Evolutionary conservation across 2,329 filamentous ascomycete species (phyloP).

Genomic region (Neonectria ditissima): DNA sequence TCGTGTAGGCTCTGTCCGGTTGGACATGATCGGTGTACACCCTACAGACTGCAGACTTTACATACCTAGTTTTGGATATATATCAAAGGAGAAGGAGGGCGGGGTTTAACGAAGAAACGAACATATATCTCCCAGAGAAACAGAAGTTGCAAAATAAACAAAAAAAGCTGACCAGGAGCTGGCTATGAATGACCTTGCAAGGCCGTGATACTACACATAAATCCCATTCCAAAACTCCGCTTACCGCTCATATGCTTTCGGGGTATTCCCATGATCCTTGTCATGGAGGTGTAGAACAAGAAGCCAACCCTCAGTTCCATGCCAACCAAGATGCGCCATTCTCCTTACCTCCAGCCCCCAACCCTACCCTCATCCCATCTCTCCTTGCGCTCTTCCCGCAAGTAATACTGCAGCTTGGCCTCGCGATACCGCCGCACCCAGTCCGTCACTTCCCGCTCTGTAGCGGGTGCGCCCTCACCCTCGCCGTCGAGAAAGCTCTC

Average conservation of each 20-base stretch:
- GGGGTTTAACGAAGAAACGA: constrained; percentile 12
- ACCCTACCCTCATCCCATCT: constrained; percentile 97
- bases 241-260: neutral
- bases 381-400: constrained; percentile 87
- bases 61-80: neutral
- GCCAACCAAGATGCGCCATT: neutral
- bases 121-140: constrained; percentile 1
- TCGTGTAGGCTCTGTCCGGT: neutral
- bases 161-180: neutral
- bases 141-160: neutral
- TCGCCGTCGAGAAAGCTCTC: constrained; percentile 87
- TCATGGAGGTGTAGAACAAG: constrained; percentile 4
- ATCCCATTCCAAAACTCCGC: constrained; percentile 12
- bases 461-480: constrained; percentile 59
- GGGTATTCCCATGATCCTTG: constrained; percentile 14
- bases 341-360: constrained; percentile 85
- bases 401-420: constrained; percentile 80
- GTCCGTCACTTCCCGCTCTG: constrained; percentile 85
- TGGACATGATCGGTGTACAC: neutral
- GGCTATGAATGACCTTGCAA: neutral
- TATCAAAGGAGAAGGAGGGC: neutral
- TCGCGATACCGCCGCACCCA: constrained; percentile 87
- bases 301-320: neutral
- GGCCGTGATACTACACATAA: constrained; percentile 8
- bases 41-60: neutral